Conservation (phyloP, 768 basidiomycete genomes). For the Suillus spraguei region DNA sequence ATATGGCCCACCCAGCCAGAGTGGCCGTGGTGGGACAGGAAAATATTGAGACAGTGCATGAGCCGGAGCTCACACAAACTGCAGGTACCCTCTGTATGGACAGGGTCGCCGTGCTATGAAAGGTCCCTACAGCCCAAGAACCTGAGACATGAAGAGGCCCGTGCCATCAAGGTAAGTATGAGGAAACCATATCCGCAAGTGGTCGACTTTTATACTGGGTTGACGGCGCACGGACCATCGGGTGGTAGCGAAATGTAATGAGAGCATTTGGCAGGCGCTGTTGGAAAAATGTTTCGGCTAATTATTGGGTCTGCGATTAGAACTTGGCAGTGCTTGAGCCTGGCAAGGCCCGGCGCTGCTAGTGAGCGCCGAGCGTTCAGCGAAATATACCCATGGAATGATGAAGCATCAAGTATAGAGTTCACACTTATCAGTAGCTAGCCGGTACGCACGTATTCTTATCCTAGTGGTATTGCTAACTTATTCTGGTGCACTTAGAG, state of each 20-base stretch:
- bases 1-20: constrained; percentile 36
- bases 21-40: constrained; percentile 44
- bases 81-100: constrained; percentile 34
- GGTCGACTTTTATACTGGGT: constrained; percentile 26
- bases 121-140: constrained; percentile 55
- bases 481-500: background rate
- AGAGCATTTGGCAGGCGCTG: background rate
- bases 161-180: constrained; percentile 63
- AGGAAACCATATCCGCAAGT: constrained; percentile 19
- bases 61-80: constrained; percentile 48
- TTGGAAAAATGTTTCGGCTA: background rate
- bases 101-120: constrained; percentile 60
- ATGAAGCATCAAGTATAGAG: background rate
- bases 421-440: background rate
- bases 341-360: background rate
- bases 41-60: constrained; percentile 46
- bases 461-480: background rate
- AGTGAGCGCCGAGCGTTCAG: background rate
- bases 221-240: constrained; percentile 18
- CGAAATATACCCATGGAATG: background rate
- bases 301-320: background rate
- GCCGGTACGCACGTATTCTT: background rate
- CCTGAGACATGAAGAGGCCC: constrained; percentile 50
- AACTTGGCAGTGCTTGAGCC: too few species aligned
- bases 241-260: background rate